phyloP scores from a whole-genome alignment of 2,329 filamentous ascomycete genomes.

The Scortechinia acanthostroma region DNA sequence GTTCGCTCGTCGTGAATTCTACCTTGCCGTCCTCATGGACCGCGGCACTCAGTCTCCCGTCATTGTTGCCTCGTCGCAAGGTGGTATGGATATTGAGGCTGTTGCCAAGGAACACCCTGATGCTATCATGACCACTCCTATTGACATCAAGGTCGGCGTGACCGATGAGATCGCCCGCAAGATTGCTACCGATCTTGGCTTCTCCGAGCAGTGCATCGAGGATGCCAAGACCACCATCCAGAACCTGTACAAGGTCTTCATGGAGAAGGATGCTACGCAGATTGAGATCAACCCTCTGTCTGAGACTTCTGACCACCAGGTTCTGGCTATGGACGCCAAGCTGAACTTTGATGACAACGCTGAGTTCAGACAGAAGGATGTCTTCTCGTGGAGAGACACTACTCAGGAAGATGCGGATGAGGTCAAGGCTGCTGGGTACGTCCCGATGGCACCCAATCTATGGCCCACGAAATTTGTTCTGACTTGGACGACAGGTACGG shows the following conservation, averaged over 20 bases:
- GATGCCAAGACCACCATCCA: slow-evolving; percentile 94
- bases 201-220: slow-evolving; percentile 95
- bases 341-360: slow-evolving; percentile 98
- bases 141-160: slow-evolving; percentile 90
- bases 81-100: slow-evolving; percentile 97
- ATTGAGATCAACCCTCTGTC: slow-evolving; percentile 99
- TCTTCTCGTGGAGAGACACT: slow-evolving; percentile 88
- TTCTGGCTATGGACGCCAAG: slow-evolving; percentile 99
- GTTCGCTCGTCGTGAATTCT: slow-evolving; percentile 97
- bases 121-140: slow-evolving; percentile 86
- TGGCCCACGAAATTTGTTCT: slow-evolving; percentile 5
- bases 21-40: slow-evolving; percentile 98
- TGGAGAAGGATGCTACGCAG: slow-evolving; percentile 96
- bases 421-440: slow-evolving; percentile 84
- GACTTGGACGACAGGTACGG: slow-evolving; percentile 35
- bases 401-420: slow-evolving; percentile 96
- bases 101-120: slow-evolving; percentile 97
- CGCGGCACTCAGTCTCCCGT: slow-evolving; percentile 82
- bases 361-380: slow-evolving; percentile 93
- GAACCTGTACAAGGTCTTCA: slow-evolving; percentile 98
- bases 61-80: slow-evolving; percentile 95
- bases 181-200: slow-evolving; percentile 87
- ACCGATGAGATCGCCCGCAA: slow-evolving; percentile 88
- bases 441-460: slow-evolving; percentile 8
- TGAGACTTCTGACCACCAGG: slow-evolving; percentile 95